phyloP scores from a whole-genome alignment of 192 early-diverging fungal species.

The Martensiomyces pterosporus region DNA sequence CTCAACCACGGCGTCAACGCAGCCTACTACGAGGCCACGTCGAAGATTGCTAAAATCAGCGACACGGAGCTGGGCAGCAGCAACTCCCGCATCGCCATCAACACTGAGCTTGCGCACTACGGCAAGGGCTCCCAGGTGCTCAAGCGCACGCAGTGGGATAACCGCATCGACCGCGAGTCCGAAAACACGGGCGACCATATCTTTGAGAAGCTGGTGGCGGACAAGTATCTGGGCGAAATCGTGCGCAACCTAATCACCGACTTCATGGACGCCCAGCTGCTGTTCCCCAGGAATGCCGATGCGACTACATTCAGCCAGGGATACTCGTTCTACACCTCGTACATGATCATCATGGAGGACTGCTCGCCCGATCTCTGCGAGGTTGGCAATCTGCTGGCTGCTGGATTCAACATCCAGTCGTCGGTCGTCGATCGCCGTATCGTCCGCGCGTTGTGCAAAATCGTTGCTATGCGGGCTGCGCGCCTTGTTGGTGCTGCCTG shows the following conservation, averaged over 20 bases:
- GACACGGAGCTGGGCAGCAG: conserved; percentile 23
- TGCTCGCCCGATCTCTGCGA: conserved; percentile 56
- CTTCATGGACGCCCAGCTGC: conserved; percentile 72
- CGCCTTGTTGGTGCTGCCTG: conserved; percentile 66
- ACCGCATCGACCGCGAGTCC: conserved; percentile 75
- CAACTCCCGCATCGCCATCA: conserved; percentile 69
- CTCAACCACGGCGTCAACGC: conserved; percentile 95
- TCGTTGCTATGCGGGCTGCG: conserved; percentile 82
- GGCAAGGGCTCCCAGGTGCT: conserved; percentile 66
- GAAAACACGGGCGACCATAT: conserved; percentile 74
- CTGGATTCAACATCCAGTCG: conserved; percentile 61
- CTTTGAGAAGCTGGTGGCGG: conserved; percentile 94
- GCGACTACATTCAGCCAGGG: conserved; percentile 53
- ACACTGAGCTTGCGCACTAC: conserved; percentile 92
- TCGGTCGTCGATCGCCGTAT: conserved; percentile 76
- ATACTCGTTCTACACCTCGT: conserved; percentile 73
- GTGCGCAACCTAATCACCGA: conserved; percentile 75
- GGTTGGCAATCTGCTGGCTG: conserved; percentile 65
- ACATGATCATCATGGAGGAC: conserved; percentile 76
- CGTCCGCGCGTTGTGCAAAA: conserved; percentile 72
- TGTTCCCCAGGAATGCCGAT: conserved; percentile 58
- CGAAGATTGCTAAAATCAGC: conserved; percentile 54
- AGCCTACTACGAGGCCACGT: conserved; percentile 81
- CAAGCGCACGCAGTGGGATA: conserved; percentile 76
- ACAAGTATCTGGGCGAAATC: conserved; percentile 94